A percentile compares a stretch with the other conserved stretches of the same genome.
Evolutionary conservation across 352 stramenopile species (phyloP).

Genomic region (Globisporangium acanthophoron): DNA sequence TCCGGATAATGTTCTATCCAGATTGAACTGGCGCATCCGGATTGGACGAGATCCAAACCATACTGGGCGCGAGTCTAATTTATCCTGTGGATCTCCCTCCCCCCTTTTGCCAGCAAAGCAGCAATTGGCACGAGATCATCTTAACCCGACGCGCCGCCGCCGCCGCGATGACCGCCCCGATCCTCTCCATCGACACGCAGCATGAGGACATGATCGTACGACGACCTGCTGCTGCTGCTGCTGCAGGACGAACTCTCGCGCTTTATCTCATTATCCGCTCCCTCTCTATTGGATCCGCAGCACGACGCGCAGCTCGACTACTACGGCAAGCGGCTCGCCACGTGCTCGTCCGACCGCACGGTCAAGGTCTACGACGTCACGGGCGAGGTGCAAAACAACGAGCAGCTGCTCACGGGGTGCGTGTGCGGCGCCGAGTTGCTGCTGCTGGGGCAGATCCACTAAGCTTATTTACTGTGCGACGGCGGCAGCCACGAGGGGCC

Average conservation of each 20-base stretch:
- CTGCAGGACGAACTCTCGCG: neutral
- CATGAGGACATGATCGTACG: slow-evolving; percentile 97
- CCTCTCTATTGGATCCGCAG: slow-evolving; percentile 16
- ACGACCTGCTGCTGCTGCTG: neutral
- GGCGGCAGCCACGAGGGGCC: slow-evolving; percentile 91
- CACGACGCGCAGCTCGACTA: slow-evolving; percentile 99
- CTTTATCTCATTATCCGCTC: neutral
- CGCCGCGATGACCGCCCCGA: slow-evolving; percentile 70
- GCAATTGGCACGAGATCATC: neutral
- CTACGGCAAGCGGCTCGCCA: slow-evolving; percentile 98
- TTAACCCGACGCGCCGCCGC: too few species aligned
- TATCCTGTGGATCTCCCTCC: neutral
- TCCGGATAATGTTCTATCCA: too few species aligned
- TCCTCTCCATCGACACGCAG: slow-evolving; percentile 94
- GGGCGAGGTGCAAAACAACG: slow-evolving; percentile 87
- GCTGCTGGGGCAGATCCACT: neutral
- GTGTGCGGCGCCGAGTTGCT: neutral
- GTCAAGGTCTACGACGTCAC: slow-evolving; percentile 97
- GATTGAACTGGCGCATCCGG: too few species aligned
- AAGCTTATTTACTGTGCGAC: slow-evolving; percentile 3
- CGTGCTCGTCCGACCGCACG: slow-evolving; percentile 96
- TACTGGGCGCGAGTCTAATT: neutral
- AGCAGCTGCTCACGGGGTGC: slow-evolving; percentile 80
- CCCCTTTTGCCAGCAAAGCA: slow-evolving; percentile 21
- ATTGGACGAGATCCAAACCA: neutral